phyloP scores from a whole-genome alignment of 2,329 filamentous ascomycete genomes.

The Cladosporium colombiae region DNA sequence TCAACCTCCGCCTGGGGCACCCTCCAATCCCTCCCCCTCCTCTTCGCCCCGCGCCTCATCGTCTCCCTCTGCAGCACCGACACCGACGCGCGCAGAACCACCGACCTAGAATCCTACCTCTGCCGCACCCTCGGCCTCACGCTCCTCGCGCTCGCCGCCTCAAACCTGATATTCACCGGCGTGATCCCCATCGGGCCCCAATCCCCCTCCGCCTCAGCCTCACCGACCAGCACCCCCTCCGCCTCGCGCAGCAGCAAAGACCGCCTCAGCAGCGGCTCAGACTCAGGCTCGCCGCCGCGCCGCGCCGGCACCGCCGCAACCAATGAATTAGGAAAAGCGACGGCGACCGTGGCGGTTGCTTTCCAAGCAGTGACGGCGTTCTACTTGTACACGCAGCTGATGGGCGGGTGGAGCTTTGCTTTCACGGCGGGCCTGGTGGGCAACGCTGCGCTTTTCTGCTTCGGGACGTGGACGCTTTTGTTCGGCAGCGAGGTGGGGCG shows the following conservation, averaged over 20 bases:
- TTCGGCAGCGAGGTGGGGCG: constrained; percentile 58
- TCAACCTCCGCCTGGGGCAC: constrained; percentile 47
- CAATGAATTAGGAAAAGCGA: constrained; percentile 19
- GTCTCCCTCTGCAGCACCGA: constrained; percentile 54
- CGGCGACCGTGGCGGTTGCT: constrained; percentile 6
- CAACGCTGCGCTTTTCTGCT: constrained; percentile 57
- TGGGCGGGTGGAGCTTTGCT: constrained; percentile 54
- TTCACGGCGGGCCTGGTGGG: constrained; percentile 61
- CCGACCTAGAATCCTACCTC: constrained; percentile 71
- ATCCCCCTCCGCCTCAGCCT: not conserved
- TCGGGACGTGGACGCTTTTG: constrained; percentile 66
- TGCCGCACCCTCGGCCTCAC: constrained; percentile 69
- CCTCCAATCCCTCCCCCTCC: constrained; percentile 53
- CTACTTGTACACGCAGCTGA: constrained; percentile 69
- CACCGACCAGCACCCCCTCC: not conserved
- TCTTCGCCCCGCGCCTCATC: constrained; percentile 62
- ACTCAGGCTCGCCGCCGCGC: constrained; percentile 7
- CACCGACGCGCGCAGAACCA: constrained; percentile 54
- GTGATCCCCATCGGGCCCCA: constrained; percentile 60
- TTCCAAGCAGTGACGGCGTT: constrained; percentile 61
- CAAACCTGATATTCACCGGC: constrained; percentile 70
- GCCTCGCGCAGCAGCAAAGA: constrained; percentile 12
- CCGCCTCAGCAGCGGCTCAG: constrained; percentile 19
- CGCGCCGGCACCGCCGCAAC: not conserved
- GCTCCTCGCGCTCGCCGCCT: constrained; percentile 63